Conservation (phyloP, 192 early-diverging fungal species). For the Coemansia sp. region DNA sequence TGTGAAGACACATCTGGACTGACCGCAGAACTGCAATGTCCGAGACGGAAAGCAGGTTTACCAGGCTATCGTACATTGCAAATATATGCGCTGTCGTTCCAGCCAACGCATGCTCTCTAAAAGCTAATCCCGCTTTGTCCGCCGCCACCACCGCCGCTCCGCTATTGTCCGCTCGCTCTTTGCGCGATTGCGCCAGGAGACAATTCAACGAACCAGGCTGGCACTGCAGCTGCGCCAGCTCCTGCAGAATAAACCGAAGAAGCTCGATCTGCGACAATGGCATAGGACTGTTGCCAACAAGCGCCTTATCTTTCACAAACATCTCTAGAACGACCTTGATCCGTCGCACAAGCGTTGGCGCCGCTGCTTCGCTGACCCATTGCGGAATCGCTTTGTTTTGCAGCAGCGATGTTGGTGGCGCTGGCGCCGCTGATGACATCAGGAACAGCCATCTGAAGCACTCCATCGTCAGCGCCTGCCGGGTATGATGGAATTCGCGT, state of each 20-base stretch:
- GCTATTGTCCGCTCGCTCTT: background rate
- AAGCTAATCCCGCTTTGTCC: background rate
- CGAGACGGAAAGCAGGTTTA: conserved; percentile 26
- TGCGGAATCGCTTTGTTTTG: conserved; percentile 8
- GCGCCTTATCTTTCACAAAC: conserved; percentile 25
- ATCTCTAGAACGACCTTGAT: conserved; percentile 22
- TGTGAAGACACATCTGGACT: conserved; percentile 32
- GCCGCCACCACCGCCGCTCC: too few relatives aligned
- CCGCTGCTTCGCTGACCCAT: conserved; percentile 39
- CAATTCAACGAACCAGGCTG: conserved; percentile 18
- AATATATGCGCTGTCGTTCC: conserved; percentile 29
- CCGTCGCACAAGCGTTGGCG: conserved; percentile 35
- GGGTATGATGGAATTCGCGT: conserved; percentile 6
- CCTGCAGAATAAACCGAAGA: conserved; percentile 30
- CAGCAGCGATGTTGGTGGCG: background rate
- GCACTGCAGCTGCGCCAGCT: conserved; percentile 31
- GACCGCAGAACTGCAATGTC: conserved; percentile 13
- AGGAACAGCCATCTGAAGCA: conserved; percentile 42
- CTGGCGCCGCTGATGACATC: conserved; percentile 19
- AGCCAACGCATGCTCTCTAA: background rate
- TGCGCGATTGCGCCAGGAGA: background rate
- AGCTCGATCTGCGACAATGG: conserved; percentile 25
- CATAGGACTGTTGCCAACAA: conserved; percentile 39
- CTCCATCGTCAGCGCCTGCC: conserved; percentile 33
- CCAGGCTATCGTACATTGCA: conserved; percentile 31